A percentile compares a stretch with the other conserved stretches of the same genome.
Evolutionary conservation across 2,329 filamentous ascomycete species (phyloP).

Genomic region (Rhinocladiella mackenziei): DNA sequence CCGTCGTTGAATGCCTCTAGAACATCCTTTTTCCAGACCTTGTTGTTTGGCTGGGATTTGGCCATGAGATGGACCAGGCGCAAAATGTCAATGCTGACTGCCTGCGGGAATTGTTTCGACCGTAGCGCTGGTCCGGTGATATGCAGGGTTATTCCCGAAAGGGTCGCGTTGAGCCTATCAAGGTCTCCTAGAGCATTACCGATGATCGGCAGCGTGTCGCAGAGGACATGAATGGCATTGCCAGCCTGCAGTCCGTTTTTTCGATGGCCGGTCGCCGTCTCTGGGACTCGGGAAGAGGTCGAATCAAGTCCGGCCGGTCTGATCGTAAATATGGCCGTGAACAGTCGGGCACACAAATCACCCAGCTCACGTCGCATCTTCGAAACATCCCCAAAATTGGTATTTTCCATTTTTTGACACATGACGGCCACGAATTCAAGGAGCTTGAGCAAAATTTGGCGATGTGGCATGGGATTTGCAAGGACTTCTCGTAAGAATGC

Average conservation of each 20-base stretch:
- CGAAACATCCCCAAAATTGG: constrained; percentile 89
- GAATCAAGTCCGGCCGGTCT: constrained; percentile 69
- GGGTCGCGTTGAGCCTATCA: constrained; percentile 75
- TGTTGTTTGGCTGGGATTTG: constrained; percentile 73
- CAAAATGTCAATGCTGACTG: constrained; percentile 68
- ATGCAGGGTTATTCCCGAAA: constrained; percentile 75
- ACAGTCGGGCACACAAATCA: constrained; percentile 79
- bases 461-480: constrained; percentile 88
- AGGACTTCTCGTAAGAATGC: constrained; percentile 85
- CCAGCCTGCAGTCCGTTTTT: constrained; percentile 42
- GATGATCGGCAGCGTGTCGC: constrained; percentile 72
- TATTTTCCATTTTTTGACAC: constrained; percentile 95
- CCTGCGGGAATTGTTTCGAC: constrained; percentile 81
- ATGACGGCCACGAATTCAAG: constrained; percentile 85
- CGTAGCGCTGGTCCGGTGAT: constrained; percentile 78
- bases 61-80: constrained; percentile 72
- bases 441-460: constrained; percentile 80
- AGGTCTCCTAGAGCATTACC: constrained; percentile 78
- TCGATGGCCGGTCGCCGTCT: constrained; percentile 27
- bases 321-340: constrained; percentile 92
- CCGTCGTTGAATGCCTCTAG: constrained; percentile 86
- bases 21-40: constrained; percentile 89
- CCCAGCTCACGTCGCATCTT: constrained; percentile 88
- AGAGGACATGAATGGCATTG: constrained; percentile 76
- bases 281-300: constrained; percentile 29